Base-by-base conservation (phyloP, 768 basidiomycete genomes). In the Naganishia kalamii region DNA sequence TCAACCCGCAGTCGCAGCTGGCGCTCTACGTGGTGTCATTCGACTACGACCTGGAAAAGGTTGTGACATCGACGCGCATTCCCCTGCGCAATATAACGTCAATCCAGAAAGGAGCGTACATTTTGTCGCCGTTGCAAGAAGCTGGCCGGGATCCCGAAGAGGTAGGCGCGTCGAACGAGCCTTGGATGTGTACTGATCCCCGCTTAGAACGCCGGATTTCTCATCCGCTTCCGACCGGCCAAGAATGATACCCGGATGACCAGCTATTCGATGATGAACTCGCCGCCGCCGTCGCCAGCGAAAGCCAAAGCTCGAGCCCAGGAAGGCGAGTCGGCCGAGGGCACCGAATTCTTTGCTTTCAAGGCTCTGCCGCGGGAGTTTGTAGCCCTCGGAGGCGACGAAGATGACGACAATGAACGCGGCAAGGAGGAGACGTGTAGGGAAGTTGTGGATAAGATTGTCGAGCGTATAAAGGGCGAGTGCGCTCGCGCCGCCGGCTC, bases 101-200 rank as follows among this genome's bases (percentile, higher is more conserved):
- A 23, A 86, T 99, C 21, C 84, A 83, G 59, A 90, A 88, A 83
- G 94, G 93, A n/a, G 86, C 90, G 48, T 99, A 98, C 75, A 97
- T 98, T 66, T 79, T 97, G 44, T 96, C 93, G 1, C 87, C 93
- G 1, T 81, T 98, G 1, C 91, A 97, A 78, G 91, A 94, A 76
- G 86, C 90, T 0, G 91, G 90, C 70, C 85, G 92, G 17, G 90
- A 96, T 75, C 85, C 88, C 0, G 74, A 81, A 21, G 90, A 97
- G 61, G 75, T 74, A 60, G 69, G 72, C 49, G 37, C 5, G 32
- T n/a, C 41, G 32, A 19, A n/a, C 27, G 11, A 11, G 29, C 0
- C 1, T n/a, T 30, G 7, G 12, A 30, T 12, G 19, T 23, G 6
- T 8, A 43, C 46, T 68, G 48, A 62, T 27, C 19, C 43, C 15